Evolutionary conservation across 1,139 yeast species (phyloP).

Genomic region (Protomyces lactucae-debilis): DNA sequence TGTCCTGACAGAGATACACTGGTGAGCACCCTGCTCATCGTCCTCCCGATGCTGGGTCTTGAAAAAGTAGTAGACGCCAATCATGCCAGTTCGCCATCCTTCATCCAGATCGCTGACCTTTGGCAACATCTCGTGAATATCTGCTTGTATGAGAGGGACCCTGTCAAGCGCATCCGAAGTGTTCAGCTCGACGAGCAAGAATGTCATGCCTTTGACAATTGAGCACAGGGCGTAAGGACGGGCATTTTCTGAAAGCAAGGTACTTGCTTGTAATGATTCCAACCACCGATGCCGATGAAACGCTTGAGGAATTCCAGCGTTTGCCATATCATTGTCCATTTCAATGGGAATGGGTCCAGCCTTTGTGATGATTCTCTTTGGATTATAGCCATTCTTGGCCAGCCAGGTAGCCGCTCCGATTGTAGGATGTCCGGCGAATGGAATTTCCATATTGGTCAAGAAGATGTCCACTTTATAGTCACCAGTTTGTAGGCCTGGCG

Average conservation of each 20-base stretch:
- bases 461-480: slow-evolving; percentile 14
- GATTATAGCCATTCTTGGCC: neutral
- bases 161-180: neutral
- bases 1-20: neutral
- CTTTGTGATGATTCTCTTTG: neutral
- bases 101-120: neutral
- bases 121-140: neutral
- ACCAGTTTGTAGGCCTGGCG: neutral
- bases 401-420: slow-evolving; percentile 14
- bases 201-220: slow-evolving; percentile 22
- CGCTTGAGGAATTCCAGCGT: slow-evolving; percentile 7
- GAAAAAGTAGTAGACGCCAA: slow-evolving; percentile 11
- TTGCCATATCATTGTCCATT: neutral
- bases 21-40: neutral
- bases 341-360: neutral
- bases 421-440: slow-evolving; percentile 24
- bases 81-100: slow-evolving; percentile 7
- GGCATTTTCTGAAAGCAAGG: neutral
- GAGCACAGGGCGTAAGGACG: neutral
- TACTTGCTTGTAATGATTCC: neutral
- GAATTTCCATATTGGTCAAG: slow-evolving; percentile 6
- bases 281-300: neutral
- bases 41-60: neutral
- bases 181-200: slow-evolving; percentile 5
- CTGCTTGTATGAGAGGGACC: neutral